Evolutionary conservation across 2,329 filamentous ascomycete genomes (phyloP), one percentile per base, ranked within the genome.

Genomic region (Penicillium sclerotiorum): DNA sequence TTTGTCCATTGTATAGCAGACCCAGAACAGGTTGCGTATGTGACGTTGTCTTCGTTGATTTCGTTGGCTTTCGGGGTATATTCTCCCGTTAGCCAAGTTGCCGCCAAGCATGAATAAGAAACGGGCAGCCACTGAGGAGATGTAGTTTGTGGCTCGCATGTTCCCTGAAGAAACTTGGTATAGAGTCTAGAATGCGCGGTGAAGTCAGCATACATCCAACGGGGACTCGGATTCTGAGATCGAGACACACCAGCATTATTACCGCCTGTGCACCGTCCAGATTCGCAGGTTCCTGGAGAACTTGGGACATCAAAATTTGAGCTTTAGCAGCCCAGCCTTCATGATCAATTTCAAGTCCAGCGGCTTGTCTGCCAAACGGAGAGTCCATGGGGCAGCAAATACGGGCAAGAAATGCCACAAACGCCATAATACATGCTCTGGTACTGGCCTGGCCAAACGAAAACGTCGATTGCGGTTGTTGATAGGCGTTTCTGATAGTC

Each of bases 21-120:
- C 38, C 80, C 81, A 84, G 57, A 84, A 84, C 0, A 83, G 33
- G 42, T 68, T 68, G 5, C 71, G 69, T 4, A 69, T 47, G 25
- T 73, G 68, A 4, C 57, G 43, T 12, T 64, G 60, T 7, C 49
- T 57, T 44, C 59, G 57, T 20, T 50, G 37, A 12, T 55, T 45
- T n/a, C 42, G 57, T 11, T 55, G 52, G 17, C 50, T 47, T 13
- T 36, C 47, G 13, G 30, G 42, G 4, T 48, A 53, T 8, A 35
- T 22, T 4, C 50, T 23, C 8, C 64, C 60, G 32, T 63, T 58
- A 37, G 47, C 22, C 47, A 55, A 18, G 48, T 83, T 77, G 1
- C 70, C 79, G 0, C 78, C 78, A 1, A 83, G 68, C 42, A 73
- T 71, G 49, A 77, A 81, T 1, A 80, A 61, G 17, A 77, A 70